These are phyloP conservation scores for Claviceps monticola DNA, from an alignment of 2,329 filamentous ascomycete genomes.

Conservation along the genomic window DNA sequence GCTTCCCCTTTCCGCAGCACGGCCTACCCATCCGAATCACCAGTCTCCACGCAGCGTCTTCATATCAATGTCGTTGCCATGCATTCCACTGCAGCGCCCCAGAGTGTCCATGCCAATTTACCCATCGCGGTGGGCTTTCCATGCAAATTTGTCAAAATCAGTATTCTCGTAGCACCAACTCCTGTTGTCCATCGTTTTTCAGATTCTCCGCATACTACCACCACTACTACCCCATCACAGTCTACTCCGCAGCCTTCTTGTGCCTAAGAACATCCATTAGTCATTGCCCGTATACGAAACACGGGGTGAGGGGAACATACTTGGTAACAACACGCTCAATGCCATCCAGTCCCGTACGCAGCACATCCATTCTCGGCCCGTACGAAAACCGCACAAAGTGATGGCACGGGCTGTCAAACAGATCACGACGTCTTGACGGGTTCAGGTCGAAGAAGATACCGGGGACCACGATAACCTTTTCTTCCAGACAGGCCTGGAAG, in stretches of 20 bases:
- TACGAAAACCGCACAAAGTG: conserved; percentile 80
- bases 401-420: conserved; percentile 92
- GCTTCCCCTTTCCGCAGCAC: too few species aligned
- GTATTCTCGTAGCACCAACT: background rate
- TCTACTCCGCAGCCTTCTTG: conserved; percentile 9
- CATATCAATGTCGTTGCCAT: too few species aligned
- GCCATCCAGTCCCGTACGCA: conserved; percentile 68
- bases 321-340: conserved; percentile 72
- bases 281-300: background rate
- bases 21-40: too few species aligned
- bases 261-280: conserved; percentile 9
- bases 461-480: conserved; percentile 93
- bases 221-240: background rate
- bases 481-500: conserved; percentile 83
- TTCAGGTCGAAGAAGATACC: conserved; percentile 98
- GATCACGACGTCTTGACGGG: conserved; percentile 71
- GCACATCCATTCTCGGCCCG: conserved; percentile 65
- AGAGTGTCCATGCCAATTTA: too few species aligned
- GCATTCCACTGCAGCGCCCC: too few species aligned
- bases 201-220: background rate
- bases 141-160: too few species aligned
- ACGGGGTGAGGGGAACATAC: conserved; percentile 25
- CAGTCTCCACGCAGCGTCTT: too few species aligned
- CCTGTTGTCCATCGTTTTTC: background rate
- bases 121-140: too few species aligned